These are phyloP conservation scores for Penicillium verrucosum DNA, from an alignment of 2,329 filamentous ascomycete genomes.

Conservation along the genomic window DNA sequence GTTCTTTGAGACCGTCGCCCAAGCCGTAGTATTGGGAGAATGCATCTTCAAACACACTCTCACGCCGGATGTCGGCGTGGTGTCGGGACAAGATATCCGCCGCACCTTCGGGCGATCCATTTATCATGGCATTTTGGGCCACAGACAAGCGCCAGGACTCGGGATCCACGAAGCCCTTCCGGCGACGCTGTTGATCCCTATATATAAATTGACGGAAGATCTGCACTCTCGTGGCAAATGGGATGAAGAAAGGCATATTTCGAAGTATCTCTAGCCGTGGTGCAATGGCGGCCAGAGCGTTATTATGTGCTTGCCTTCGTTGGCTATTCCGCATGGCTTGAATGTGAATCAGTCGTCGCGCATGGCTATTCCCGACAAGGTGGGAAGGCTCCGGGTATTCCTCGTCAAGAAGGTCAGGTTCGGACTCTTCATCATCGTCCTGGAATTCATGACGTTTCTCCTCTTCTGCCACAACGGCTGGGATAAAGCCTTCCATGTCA, in stretches of 20 bases:
- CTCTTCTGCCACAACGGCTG: constrained; percentile 82
- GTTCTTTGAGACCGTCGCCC: constrained; percentile 82
- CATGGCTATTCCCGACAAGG: constrained; percentile 57
- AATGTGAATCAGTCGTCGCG: constrained; percentile 59
- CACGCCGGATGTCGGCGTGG: constrained; percentile 74
- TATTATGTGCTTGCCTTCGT: constrained; percentile 64
- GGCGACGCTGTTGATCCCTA: constrained; percentile 71
- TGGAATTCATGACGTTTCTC: constrained; percentile 69
- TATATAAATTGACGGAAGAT: constrained; percentile 92
- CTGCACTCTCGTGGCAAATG: constrained; percentile 83
- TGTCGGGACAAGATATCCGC: constrained; percentile 54
- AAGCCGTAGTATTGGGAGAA: constrained; percentile 78
- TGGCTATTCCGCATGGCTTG: constrained; percentile 64
- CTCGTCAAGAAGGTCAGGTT: constrained; percentile 44
- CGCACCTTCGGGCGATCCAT: constrained; percentile 39
- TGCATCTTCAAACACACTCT: constrained; percentile 80
- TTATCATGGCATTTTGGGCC: constrained; percentile 43
- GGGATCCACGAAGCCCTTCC: constrained; percentile 66
- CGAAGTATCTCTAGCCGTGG: constrained; percentile 86
- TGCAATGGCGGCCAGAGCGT: constrained; percentile 72
- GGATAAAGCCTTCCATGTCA: constrained; percentile 84
- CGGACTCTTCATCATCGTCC: constrained; percentile 60
- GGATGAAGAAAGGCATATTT: constrained; percentile 96
- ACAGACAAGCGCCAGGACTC: constrained; percentile 70
- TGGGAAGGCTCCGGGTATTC: constrained; percentile 32